Evolutionary conservation across 179 eudicot genomes (phyloP).

Genomic region (Actinidia arguta): DNA sequence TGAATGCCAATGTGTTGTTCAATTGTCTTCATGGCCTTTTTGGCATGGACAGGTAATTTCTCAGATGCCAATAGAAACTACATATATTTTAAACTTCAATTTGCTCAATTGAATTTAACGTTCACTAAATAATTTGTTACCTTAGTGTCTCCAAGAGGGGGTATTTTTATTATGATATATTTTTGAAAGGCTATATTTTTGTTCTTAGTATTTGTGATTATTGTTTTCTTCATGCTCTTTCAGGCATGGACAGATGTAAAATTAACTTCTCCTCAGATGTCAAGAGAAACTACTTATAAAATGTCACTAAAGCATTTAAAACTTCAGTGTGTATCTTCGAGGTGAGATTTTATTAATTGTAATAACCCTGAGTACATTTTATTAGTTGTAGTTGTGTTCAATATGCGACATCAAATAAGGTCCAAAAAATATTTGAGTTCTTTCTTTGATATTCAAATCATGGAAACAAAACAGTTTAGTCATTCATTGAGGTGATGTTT

Average conservation of each 20-base stretch:
- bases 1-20: no score
- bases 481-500: constrained; percentile 13
- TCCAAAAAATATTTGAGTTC: background rate
- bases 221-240: constrained; percentile 23
- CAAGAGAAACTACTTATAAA: constrained; percentile 86
- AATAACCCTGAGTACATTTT: background rate
- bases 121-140: background rate
- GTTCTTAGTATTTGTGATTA: background rate
- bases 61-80: background rate
- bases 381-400: background rate
- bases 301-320: constrained; percentile 64
- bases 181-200: background rate
- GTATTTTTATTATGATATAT: background rate
- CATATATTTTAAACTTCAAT: background rate
- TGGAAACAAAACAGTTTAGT: background rate
- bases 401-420: background rate
- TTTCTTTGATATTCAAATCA: constrained; percentile 1
- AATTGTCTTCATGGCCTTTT: background rate
- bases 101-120: background rate
- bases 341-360: constrained; percentile 50
- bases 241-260: constrained; percentile 96
- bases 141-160: background rate
- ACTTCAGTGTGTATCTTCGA: constrained; percentile 76
- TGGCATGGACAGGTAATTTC: background rate
- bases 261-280: constrained; percentile 96